Evolutionary conservation across 2,329 filamentous ascomycete species (phyloP), one percentile per base, ranked within the genome.

Genomic region (Monilinia polystroma): DNA sequence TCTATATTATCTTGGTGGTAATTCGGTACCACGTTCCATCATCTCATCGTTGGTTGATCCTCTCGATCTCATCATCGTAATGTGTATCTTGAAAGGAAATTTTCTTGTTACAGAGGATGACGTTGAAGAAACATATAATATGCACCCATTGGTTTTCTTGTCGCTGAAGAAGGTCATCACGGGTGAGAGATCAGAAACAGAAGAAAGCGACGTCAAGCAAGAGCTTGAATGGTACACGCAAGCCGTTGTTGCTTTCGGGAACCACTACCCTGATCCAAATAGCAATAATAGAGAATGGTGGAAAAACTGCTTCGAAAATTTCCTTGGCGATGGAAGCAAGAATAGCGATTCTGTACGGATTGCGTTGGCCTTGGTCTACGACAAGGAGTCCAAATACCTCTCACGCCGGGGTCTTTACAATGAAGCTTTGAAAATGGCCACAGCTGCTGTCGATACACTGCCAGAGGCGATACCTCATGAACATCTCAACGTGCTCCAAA

Each of bases 101-200:
- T 71, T 73, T 41, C 55, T 72, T 8, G 45, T 74, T 11, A 53
- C 35, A 23, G 58, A 63, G 43, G 47, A 47, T 3, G 66, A 64
- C 16, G 8, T n/a, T 59, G 70, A 72, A 54, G 70, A 70, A n/a
- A 72, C 70, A 20, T 70, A 70, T 38, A 68, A 66, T 12, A 55
- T 73, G 45, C 72, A 72, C 57, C 72, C 72, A 26, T 67, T 74
- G 8, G 72, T 72, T 16, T 70, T 68, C 57, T 64, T 74, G 3
- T 66, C 72, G 1, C 69, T 73, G 2, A 66, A 68, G 14, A 71
- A 68, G 20, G 53, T 71, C 3, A 66, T 73, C 7, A 64, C 65
- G 23, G 32, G 52, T 10, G 62, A 67, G 14, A 57, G 66, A 55
- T 49, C 54, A 5, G 63, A 67, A n/a, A 51, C 64, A 10, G 69